Percentiles rank a stretch among this genome's conserved stretches.
These are phyloP conservation scores for Blastobotrys peoriensis DNA, from an alignment of 805 yeast species.

Conservation along the genomic window DNA sequence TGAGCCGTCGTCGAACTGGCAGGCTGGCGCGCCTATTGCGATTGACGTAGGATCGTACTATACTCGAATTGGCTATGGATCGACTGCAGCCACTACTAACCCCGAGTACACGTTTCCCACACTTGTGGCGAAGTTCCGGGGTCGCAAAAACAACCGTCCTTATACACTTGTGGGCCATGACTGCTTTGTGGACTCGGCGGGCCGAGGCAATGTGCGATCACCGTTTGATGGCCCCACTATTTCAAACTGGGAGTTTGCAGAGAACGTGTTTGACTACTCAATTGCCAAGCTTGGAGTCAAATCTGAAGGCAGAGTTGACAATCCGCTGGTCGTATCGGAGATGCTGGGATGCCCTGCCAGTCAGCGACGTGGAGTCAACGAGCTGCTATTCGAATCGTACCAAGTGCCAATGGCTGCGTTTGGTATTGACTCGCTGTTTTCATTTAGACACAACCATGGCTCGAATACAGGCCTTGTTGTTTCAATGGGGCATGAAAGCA, in stretches of 20 bases:
- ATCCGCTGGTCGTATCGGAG: slow-evolving; percentile 80
- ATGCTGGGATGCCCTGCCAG: slow-evolving; percentile 61
- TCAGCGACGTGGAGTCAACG: slow-evolving; percentile 72
- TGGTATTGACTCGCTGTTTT: slow-evolving; percentile 79
- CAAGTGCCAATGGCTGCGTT: slow-evolving; percentile 64
- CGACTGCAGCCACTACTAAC: slow-evolving; percentile 5
- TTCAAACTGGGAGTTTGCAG: slow-evolving; percentile 90
- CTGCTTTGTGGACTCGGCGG: slow-evolving; percentile 60
- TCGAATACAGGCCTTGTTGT: slow-evolving; percentile 60
- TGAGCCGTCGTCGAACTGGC: slow-evolving; percentile 47
- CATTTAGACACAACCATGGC: slow-evolving; percentile 61
- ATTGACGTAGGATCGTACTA: slow-evolving; percentile 73
- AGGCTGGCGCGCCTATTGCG: slow-evolving; percentile 66
- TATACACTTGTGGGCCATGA: slow-evolving; percentile 81
- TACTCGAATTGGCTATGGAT: slow-evolving; percentile 35
- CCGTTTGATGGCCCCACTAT: slow-evolving; percentile 86
- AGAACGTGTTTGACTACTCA: slow-evolving; percentile 74
- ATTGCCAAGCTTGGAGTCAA: slow-evolving; percentile 71
- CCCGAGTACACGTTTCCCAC: slow-evolving; percentile 65
- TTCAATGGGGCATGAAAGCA: slow-evolving; percentile 75
- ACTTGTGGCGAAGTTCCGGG: slow-evolving; percentile 67
- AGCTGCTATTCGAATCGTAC: slow-evolving; percentile 79
- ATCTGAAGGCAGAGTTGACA: slow-evolving; percentile 50
- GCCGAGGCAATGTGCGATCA: slow-evolving; percentile 60
- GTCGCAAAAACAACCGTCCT: slow-evolving; percentile 51